Evolutionary conservation across 2,329 filamentous ascomycete genomes (phyloP).

Genomic region (Metarhizium sp.): DNA sequence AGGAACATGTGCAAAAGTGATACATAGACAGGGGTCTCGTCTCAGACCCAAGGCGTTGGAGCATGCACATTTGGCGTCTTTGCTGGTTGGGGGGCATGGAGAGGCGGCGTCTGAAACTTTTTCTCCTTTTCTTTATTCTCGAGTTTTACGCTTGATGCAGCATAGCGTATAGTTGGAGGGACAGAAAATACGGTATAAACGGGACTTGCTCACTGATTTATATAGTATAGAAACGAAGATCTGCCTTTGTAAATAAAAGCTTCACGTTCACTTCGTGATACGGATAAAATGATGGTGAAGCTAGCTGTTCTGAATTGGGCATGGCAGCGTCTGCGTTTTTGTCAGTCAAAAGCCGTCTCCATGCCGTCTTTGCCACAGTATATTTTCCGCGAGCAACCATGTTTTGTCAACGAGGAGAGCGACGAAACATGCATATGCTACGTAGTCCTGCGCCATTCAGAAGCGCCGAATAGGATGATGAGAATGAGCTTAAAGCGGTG

Average conservation of each 20-base stretch:
- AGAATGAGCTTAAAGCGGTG: no score
- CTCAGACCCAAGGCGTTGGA: background rate
- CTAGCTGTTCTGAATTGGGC: background rate
- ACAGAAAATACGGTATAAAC: background rate
- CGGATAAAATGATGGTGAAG: background rate
- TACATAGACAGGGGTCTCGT: background rate
- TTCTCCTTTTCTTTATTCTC: background rate
- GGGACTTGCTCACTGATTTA: background rate
- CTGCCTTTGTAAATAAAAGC: background rate
- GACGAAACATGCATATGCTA: no score
- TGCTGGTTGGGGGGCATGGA: background rate
- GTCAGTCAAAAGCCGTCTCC: background rate
- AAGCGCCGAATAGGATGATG: no score
- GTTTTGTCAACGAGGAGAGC: no score
- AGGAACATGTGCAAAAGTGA: background rate
- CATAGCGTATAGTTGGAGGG: background rate
- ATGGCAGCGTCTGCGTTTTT: background rate
- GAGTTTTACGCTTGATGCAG: background rate
- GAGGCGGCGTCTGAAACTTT: background rate
- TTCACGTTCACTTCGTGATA: no score
- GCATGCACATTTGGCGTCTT: background rate
- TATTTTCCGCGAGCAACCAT: background rate
- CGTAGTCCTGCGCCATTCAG: no score
- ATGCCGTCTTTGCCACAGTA: background rate
- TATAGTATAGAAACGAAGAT: background rate